Percentiles rank a stretch among this genome's conserved stretches.
Evolutionary conservation across 2,329 filamentous ascomycete species (phyloP).

Genomic region (Colletotrichum filicis): DNA sequence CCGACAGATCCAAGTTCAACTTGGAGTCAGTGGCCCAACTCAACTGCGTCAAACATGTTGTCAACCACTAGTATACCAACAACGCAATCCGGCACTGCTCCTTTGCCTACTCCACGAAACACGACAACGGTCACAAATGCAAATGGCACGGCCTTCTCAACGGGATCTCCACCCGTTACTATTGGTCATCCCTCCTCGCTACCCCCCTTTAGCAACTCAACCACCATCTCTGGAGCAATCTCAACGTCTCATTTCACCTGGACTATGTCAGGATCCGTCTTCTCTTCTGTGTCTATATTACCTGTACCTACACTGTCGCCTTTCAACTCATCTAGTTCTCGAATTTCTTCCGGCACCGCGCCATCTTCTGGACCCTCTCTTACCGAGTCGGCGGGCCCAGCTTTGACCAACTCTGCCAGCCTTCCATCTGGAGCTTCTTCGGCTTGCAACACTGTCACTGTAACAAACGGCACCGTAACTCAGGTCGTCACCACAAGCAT

Average conservation of each 20-base stretch:
- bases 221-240: not conserved
- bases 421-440: not conserved
- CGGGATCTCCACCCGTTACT: not conserved
- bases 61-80: not conserved
- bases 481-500: slow-evolving; percentile 28
- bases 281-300: slow-evolving; percentile 17
- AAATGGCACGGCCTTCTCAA: not conserved
- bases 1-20: not conserved
- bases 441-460: slow-evolving; percentile 30
- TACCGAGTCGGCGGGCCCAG: not conserved
- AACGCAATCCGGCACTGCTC: not conserved
- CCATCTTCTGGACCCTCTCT: not conserved
- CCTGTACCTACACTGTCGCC: slow-evolving; percentile 9
- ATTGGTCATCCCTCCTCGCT: not conserved
- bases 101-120: not conserved
- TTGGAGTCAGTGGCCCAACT: slow-evolving; percentile 6
- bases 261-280: not conserved
- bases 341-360: not conserved
- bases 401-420: slow-evolving; percentile 1
- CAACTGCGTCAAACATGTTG: not conserved
- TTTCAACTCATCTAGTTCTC: not conserved
- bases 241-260: not conserved
- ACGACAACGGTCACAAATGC: not conserved
- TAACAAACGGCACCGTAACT: slow-evolving; percentile 30
- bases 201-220: slow-evolving; percentile 19